Percentiles rank a stretch among this genome's conserved stretches.
Conservation (phyloP, 306 rosid genomes). For the Cyclanthera cordifolia region DNA sequence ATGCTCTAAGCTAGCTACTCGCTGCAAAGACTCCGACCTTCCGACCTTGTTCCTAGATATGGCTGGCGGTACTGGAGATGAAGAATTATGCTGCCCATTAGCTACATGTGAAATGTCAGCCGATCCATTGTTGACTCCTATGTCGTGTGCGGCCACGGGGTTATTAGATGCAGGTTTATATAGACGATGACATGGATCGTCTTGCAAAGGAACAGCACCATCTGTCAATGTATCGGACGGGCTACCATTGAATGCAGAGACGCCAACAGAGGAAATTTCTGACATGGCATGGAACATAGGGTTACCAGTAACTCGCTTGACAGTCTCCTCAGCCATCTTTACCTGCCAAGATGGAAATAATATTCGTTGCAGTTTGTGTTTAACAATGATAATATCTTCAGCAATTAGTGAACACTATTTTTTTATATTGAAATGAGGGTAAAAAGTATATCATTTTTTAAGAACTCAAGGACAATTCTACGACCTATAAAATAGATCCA, state of each 20-base stretch:
- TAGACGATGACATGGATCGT: conserved; percentile 39
- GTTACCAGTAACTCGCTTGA: conserved; percentile 61
- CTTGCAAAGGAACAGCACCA: conserved; percentile 52
- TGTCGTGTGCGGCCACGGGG: conserved; percentile 28
- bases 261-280: conserved; percentile 42
- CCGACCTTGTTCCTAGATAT: conserved; percentile 41
- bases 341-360: conserved; percentile 30
- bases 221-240: conserved; percentile 70
- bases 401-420: background rate
- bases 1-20: conserved; percentile 94
- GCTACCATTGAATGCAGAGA: conserved; percentile 49
- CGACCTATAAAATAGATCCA: too few relatives aligned
- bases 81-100: conserved; percentile 31
- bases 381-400: background rate
- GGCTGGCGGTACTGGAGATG: conserved; percentile 15
- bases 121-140: conserved; percentile 27
- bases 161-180: conserved; percentile 32
- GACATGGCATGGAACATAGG: conserved; percentile 41
- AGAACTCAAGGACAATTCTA: too few relatives aligned
- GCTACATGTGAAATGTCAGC: conserved; percentile 40
- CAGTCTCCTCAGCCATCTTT: conserved; percentile 76
- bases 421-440: background rate
- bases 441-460: too few relatives aligned
- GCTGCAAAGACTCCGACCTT: conserved; percentile 40
- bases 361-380: background rate